These are phyloP conservation scores for Oryza australiensis DNA, from an alignment of 176 grass and related monocot species.

Conservation along the genomic window DNA sequence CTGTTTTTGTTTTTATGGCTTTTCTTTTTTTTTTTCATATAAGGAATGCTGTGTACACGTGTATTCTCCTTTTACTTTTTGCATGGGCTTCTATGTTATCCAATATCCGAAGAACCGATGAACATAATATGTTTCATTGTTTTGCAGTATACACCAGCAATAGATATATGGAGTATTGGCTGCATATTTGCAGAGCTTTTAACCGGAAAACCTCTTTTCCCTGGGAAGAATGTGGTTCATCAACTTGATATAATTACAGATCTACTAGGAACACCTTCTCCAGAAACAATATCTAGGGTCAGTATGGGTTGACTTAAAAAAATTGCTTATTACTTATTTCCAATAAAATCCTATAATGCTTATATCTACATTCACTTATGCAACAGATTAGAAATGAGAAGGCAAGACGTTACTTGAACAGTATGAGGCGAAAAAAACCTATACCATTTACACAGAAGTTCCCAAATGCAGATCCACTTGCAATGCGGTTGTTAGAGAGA, in stretches of 20 bases:
- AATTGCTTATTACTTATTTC: background rate
- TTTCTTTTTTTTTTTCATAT: background rate
- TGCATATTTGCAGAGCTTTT: constrained; percentile 94
- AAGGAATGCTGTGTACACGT: background rate
- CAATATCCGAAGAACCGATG: background rate
- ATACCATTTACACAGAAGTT: constrained; percentile 82
- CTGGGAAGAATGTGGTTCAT: constrained; percentile 96
- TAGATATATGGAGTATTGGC: constrained; percentile 99
- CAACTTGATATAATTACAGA: constrained; percentile 96
- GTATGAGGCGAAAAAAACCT: constrained; percentile 80
- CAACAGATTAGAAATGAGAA: constrained; percentile 93
- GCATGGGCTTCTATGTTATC: background rate
- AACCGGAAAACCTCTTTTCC: constrained; percentile 93
- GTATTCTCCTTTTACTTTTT: constrained; percentile 12
- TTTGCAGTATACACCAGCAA: constrained; percentile 89
- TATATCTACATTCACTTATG: constrained; percentile 17
- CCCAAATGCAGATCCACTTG: constrained; percentile 71
- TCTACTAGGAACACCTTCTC: constrained; percentile 85
- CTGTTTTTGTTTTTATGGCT: background rate
- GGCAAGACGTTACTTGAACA: constrained; percentile 85
- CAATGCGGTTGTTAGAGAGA: constrained; percentile 70
- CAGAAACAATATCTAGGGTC: constrained; percentile 84
- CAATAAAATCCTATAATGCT: background rate
- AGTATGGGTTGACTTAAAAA: constrained; percentile 32
- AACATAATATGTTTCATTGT: constrained; percentile 16